Conservation (phyloP, 352 stramenopile species). For the Saprolegnia diclina region DNA sequence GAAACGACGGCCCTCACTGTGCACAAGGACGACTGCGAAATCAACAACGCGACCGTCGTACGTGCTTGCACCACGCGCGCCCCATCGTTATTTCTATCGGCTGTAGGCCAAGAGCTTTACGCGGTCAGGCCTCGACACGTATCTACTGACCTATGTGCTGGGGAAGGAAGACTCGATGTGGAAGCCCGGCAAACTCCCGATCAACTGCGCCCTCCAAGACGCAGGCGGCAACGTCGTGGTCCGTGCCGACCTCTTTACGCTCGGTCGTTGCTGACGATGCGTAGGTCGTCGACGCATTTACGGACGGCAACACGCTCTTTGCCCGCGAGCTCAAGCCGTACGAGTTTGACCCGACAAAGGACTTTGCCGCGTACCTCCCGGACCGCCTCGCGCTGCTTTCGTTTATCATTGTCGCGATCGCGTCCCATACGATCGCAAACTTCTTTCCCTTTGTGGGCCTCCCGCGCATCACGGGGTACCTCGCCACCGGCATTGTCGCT, state of each 20-base stretch:
- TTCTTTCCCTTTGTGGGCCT: conserved; percentile 52
- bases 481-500: conserved; percentile 55
- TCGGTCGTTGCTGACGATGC: neutral
- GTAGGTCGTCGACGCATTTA: conserved; percentile 47
- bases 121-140: conserved; percentile 39
- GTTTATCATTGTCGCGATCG: conserved; percentile 56
- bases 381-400: conserved; percentile 44
- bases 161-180: conserved; percentile 45
- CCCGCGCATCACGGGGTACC: conserved; percentile 59
- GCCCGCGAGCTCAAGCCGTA: conserved; percentile 56
- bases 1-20: conserved; percentile 38
- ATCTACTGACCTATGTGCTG: conserved; percentile 55
- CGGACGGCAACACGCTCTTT: conserved; percentile 58
- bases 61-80: too few species aligned
- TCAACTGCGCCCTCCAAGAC: conserved; percentile 49
- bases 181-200: conserved; percentile 50
- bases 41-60: conserved; percentile 58
- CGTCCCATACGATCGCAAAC: conserved; percentile 55
- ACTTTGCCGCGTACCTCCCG: conserved; percentile 39
- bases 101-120: conserved; percentile 40
- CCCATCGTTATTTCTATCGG: too few species aligned
- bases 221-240: conserved; percentile 41
- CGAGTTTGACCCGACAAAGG: conserved; percentile 44
- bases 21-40: conserved; percentile 38
- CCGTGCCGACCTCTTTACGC: neutral